Base-by-base conservation (phyloP, 805 yeast genomes). In the Teunomyces funiuensis region DNA sequence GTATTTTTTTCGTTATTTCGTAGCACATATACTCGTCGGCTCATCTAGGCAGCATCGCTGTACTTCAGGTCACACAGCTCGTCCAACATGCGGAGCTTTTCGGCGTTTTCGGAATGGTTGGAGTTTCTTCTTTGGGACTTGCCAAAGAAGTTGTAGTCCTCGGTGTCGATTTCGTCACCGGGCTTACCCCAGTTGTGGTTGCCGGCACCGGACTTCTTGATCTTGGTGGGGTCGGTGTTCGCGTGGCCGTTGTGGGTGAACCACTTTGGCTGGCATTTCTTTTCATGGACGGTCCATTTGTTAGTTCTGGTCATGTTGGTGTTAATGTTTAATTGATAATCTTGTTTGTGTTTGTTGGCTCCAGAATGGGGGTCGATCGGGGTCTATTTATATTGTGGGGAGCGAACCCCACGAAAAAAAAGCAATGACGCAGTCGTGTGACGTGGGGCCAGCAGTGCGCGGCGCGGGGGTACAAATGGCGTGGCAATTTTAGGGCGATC, bases 121-220 rank as follows among this genome's bases (percentile, higher is more conserved):
- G 73, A 66, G 51, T 70, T 70, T 41, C 74, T 52, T 49, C 74
- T 63, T 6, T 49, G 50, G 3, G 66, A 53, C 33, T 49, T 42
- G 5, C 61, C 60, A 28, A 46, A 43, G 36, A 47, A 43, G 18
- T 40, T 44, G 40, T 20, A 46, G 33, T 83, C 86, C 14, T 73
- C 66, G 40, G 76, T 79, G 44, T 77, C 73, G 46, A 85, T 60
- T 54, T 88, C 96, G 52, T 86, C 95, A 22, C 89, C 91, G 6
- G 80, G 75, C 45, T 72, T 68, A 33, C 97, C 97, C 96, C 96
- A 88, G 57, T 88, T 88, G 50, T 82, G 83, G 53, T 80, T 82
- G 36, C 97, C 97, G 25, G 83, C 84, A 37, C 97, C 97, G 44
- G 76, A 75, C 60, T 86, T 88, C 77, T 88, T 88, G 42, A 85